phyloP scores from a whole-genome alignment of 768 basidiomycete species.

The Lactarius hatsudake region DNA sequence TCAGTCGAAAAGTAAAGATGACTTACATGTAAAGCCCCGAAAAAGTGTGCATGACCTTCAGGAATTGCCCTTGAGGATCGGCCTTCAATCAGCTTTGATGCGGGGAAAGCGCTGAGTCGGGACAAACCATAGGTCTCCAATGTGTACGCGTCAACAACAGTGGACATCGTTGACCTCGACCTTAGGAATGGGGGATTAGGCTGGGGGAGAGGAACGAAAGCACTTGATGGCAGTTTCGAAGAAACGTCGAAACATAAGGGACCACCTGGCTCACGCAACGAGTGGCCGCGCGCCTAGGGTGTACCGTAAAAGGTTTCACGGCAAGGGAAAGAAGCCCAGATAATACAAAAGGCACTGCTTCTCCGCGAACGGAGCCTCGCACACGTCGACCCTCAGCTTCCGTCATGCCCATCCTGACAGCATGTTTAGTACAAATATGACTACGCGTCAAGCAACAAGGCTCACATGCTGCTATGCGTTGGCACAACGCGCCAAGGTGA shows the following conservation, averaged over 20 bases:
- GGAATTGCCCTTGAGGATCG: neutral
- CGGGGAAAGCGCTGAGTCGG: neutral
- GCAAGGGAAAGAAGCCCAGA: neutral
- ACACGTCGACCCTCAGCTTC: neutral
- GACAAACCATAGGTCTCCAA: slow-evolving; percentile 6
- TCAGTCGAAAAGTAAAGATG: no score
- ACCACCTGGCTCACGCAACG: neutral
- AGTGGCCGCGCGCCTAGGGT: neutral
- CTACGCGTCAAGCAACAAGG: neutral
- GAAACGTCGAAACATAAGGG: neutral
- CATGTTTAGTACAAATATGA: neutral
- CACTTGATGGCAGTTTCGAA: neutral
- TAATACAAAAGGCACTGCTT: neutral
- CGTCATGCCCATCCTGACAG: neutral
- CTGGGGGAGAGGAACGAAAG: neutral
- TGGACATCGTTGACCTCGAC: neutral
- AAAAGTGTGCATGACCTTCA: slow-evolving; percentile 17
- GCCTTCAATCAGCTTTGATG: neutral
- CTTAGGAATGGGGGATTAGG: neutral
- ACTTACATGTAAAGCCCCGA: slow-evolving; percentile 23
- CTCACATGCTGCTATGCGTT: neutral
- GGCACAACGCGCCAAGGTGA: neutral
- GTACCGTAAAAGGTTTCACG: neutral
- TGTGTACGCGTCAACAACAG: neutral
- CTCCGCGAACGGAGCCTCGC: neutral